Conservation (phyloP, 345 rosid genomes). For the Cardamine chenopodiifolia region DNA sequence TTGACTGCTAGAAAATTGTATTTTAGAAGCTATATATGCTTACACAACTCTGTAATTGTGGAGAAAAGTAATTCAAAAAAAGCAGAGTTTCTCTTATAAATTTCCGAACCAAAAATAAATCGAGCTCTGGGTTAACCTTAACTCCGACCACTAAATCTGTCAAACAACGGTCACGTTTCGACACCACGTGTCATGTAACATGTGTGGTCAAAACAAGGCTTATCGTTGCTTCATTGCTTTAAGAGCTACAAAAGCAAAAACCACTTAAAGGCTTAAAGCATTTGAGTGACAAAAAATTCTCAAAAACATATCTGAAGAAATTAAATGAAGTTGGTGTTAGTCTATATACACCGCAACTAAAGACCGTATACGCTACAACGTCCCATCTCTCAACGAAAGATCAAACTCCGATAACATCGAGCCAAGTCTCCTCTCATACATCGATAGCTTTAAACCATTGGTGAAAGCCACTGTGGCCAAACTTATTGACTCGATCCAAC, state of each 20-base stretch:
- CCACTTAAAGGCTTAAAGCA: not conserved
- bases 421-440: not conserved
- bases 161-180: no score
- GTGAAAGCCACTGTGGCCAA: conserved; percentile 43
- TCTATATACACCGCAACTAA: not conserved
- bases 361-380: not conserved
- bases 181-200: not conserved
- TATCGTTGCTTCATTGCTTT: not conserved
- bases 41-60: not conserved
- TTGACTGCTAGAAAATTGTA: not conserved
- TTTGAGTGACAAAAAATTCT: not conserved
- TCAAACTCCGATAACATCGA: not conserved
- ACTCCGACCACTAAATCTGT: no score
- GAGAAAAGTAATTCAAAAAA: not conserved
- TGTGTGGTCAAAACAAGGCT: not conserved
- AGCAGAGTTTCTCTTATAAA: not conserved
- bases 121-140: no score
- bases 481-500: not conserved
- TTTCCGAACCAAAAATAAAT: not conserved
- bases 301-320: no score
- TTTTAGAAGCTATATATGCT: not conserved
- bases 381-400: not conserved
- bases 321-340: no score
- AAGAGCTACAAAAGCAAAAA: no score
- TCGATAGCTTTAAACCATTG: conserved; percentile 41